phyloP scores from a whole-genome alignment of 805 yeast species.

The Zygosaccharomyces bisporus region DNA sequence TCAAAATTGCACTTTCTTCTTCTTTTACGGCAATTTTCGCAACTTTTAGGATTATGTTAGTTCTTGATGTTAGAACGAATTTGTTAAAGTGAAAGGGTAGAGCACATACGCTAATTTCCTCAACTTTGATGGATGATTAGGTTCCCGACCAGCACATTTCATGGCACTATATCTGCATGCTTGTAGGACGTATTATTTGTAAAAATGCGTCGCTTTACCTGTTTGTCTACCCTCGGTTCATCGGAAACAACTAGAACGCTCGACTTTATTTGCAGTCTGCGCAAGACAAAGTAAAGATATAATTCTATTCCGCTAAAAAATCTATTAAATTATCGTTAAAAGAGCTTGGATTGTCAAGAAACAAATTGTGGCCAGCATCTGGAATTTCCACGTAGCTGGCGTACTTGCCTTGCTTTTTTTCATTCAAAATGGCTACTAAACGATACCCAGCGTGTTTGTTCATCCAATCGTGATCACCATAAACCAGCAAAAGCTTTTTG shows the following conservation, averaged over 20 bases:
- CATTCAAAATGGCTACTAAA: slow-evolving; percentile 20
- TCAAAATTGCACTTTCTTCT: slow-evolving; percentile 45
- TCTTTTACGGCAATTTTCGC: slow-evolving; percentile 25
- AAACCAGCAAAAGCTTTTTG: slow-evolving; percentile 42
- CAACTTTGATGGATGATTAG: not conserved
- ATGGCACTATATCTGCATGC: not conserved
- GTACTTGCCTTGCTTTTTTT: slow-evolving; percentile 6
- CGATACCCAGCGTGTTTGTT: slow-evolving; percentile 48
- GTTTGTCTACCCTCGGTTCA: not conserved
- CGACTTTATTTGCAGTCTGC: not conserved
- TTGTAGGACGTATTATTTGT: no score
- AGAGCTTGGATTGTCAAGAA: slow-evolving; percentile 56
- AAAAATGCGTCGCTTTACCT: no score
- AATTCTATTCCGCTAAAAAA: slow-evolving; percentile 23
- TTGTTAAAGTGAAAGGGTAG: no score
- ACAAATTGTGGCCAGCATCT: slow-evolving; percentile 72
- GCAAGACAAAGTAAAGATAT: not conserved
- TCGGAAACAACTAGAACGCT: not conserved
- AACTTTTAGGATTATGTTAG: slow-evolving; percentile 9
- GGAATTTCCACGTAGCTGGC: slow-evolving; percentile 28
- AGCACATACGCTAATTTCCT: slow-evolving; percentile 11
- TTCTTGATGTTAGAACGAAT: not conserved
- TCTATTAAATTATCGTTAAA: slow-evolving; percentile 48
- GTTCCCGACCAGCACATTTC: not conserved
- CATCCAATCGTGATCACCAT: slow-evolving; percentile 79